These are phyloP conservation scores for Furcasterigmium furcatum DNA, from an alignment of 2,329 filamentous ascomycete genomes.

Conservation along the genomic window DNA sequence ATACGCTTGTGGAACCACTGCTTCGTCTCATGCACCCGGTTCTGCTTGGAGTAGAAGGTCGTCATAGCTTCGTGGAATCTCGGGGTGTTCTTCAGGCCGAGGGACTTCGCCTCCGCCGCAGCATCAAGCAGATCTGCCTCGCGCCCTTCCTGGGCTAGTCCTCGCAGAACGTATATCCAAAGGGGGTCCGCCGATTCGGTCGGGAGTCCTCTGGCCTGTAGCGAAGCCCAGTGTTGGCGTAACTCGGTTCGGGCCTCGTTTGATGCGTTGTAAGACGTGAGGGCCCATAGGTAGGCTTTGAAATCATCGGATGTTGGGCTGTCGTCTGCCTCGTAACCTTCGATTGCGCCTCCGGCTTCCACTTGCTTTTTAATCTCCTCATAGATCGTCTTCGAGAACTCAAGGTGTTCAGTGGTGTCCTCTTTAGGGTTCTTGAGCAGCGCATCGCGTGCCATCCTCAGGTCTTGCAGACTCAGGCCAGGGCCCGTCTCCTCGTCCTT, in stretches of 20 bases:
- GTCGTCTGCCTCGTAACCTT: slow-evolving; percentile 11
- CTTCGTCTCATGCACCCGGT: slow-evolving; percentile 59
- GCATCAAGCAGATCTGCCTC: slow-evolving; percentile 56
- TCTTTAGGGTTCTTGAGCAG: slow-evolving; percentile 40
- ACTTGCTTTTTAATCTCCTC: slow-evolving; percentile 16
- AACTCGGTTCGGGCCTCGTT: slow-evolving; percentile 41
- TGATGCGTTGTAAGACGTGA: slow-evolving; percentile 53
- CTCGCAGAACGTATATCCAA: slow-evolving; percentile 53
- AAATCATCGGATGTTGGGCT: slow-evolving; percentile 25
- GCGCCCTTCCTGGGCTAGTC: slow-evolving; percentile 58
- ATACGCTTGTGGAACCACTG: slow-evolving; percentile 63
- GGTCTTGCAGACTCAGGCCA: slow-evolving; percentile 32
- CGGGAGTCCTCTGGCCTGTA: slow-evolving; percentile 2
- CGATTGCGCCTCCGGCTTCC: slow-evolving; percentile 13
- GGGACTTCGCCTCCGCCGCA: slow-evolving; percentile 45
- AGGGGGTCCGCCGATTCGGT: slow-evolving; percentile 23
- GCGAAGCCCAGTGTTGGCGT: slow-evolving; percentile 22
- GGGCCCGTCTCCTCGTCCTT: slow-evolving; percentile 25
- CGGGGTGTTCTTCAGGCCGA: slow-evolving; percentile 40
- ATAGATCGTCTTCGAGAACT: slow-evolving; percentile 43
- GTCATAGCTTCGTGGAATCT: slow-evolving; percentile 54
- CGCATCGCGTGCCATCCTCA: slow-evolving; percentile 41
- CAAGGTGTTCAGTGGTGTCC: slow-evolving; percentile 39
- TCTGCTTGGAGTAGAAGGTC: slow-evolving; percentile 56
- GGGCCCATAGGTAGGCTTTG: slow-evolving; percentile 40